A percentile compares a stretch with the other conserved stretches of the same genome.
phyloP scores from a whole-genome alignment of 192 early-diverging fungal genomes.

The Obelidium mucronatum region DNA sequence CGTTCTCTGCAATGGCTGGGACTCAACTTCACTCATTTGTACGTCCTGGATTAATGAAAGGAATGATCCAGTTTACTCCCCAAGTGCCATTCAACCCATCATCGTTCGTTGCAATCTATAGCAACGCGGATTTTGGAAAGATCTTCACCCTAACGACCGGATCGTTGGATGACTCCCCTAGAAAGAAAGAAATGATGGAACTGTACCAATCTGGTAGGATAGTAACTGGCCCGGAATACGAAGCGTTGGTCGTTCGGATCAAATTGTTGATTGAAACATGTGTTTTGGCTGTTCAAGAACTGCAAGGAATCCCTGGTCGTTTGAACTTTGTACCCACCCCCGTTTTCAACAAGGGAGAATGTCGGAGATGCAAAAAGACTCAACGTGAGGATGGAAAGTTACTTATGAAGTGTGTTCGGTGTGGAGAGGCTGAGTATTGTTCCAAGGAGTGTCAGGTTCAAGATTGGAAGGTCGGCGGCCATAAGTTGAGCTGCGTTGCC shows the following conservation, averaged over 20 bases:
- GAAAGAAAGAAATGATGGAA: not conserved
- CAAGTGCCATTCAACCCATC: too few species aligned
- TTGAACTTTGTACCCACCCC: too few species aligned
- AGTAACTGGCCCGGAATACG: too few species aligned
- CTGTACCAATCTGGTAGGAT: too few species aligned
- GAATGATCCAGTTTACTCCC: too few species aligned
- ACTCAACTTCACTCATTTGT: too few species aligned
- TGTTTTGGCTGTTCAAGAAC: not conserved
- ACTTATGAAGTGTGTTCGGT: not conserved
- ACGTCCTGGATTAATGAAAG: too few species aligned
- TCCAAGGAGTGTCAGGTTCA: not conserved
- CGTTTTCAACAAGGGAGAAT: too few species aligned
- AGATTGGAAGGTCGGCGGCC: slow-evolving; percentile 3
- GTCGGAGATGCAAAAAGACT: not conserved
- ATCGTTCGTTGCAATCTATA: not conserved
- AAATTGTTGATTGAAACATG: slow-evolving; percentile 1
- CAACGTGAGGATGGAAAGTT: not conserved
- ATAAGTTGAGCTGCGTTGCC: too few species aligned
- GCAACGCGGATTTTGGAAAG: not conserved
- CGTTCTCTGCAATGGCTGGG: too few species aligned
- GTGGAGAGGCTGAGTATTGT: slow-evolving; percentile 3
- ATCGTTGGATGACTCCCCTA: not conserved
- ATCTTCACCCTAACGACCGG: not conserved
- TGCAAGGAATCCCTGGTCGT: too few species aligned
- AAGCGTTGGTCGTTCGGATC: not conserved